A percentile compares a stretch with the other conserved stretches of the same genome.
phyloP scores from a whole-genome alignment of 225 moss, liverwort and hornwort species.

The Physcomitrium patens region DNA sequence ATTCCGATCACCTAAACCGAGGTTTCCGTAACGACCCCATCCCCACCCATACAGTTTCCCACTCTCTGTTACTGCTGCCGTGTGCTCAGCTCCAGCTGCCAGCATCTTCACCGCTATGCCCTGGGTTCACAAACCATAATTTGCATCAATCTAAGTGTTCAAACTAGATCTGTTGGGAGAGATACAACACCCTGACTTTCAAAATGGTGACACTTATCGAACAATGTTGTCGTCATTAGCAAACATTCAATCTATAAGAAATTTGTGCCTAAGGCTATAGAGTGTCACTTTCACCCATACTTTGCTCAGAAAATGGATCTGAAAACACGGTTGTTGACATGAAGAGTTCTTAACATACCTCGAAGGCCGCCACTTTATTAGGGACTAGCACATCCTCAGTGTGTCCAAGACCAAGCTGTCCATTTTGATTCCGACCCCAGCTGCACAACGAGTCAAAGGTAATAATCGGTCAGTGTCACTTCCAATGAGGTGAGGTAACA shows the following conservation, averaged over 20 bases:
- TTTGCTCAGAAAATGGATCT: slow-evolving; percentile 4
- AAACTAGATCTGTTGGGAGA: background rate
- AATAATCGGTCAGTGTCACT: background rate
- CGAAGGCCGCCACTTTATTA: slow-evolving; percentile 54
- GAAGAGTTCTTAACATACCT: slow-evolving; percentile 28
- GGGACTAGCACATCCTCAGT: slow-evolving; percentile 59
- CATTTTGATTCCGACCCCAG: slow-evolving; percentile 75
- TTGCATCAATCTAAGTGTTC: background rate
- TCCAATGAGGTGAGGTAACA: slow-evolving; percentile 3
- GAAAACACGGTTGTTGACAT: slow-evolving; percentile 2
- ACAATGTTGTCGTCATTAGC: too few species aligned
- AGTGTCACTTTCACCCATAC: background rate
- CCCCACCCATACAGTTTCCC: slow-evolving; percentile 75
- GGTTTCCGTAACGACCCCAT: slow-evolving; percentile 73
- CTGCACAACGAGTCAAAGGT: slow-evolving; percentile 33
- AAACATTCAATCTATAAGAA: too few species aligned
- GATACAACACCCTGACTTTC: too few species aligned
- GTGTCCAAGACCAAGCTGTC: slow-evolving; percentile 67
- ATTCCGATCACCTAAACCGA: slow-evolving; percentile 61
- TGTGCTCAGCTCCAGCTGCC: slow-evolving; percentile 74
- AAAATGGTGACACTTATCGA: too few species aligned
- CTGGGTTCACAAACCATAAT: slow-evolving; percentile 27
- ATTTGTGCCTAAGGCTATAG: too few species aligned
- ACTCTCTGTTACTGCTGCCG: slow-evolving; percentile 64
- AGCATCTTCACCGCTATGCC: slow-evolving; percentile 67